Evolutionary conservation across 371 early-diverging fungal genomes (phyloP), one percentile per base, ranked within the genome.

Genomic region (Funneliformis caledonium): DNA sequence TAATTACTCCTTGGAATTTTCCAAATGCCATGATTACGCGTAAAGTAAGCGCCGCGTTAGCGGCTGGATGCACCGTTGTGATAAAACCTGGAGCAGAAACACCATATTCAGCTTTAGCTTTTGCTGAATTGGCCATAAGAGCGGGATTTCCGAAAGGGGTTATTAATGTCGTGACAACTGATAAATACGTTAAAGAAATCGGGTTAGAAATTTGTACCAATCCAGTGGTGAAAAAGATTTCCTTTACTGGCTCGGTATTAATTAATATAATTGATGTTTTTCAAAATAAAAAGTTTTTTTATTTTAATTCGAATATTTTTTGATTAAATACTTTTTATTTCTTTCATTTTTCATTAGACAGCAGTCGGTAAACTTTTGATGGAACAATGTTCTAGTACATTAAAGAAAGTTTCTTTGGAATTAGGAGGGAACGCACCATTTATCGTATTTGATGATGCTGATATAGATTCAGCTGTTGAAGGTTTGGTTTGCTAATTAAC

Each of bases 1-100:
- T 96, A 45, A 92, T 97, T 61, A 96, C 97, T 5, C 97, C 97
- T n/a, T 97, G 96, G 95, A 97, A 97, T 83, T 97, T 97, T 84
- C 97, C 97, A 14, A 90, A 84, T 81, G 97, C 97, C 22, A 96
- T 97, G 97, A 89, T 96, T 11, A 93, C 96, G 0, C 92, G 97
- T 76, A 97, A 97, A 83, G 88, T 92, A 6, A 92, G 92, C 56
- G 93, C 94, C n/a, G 94, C 94, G 14, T 80, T 94, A 70, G 95
- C 95, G 22, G 94, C 93, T 72, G 92, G 92, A 22, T 94, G 94
- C 84, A 94, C 95, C 0, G 91, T 90, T 22, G 92, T 96, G 19
- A 87, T 93, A 59, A 96, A 96, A 85, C 92, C 95, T 31, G 87
- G 89, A 5, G 88, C 93, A 26, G 94, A 96, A 81, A 96, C 96